phyloP scores from a whole-genome alignment of 2,329 filamentous ascomycete genomes.

The Tolypocladium ovalisporum region DNA sequence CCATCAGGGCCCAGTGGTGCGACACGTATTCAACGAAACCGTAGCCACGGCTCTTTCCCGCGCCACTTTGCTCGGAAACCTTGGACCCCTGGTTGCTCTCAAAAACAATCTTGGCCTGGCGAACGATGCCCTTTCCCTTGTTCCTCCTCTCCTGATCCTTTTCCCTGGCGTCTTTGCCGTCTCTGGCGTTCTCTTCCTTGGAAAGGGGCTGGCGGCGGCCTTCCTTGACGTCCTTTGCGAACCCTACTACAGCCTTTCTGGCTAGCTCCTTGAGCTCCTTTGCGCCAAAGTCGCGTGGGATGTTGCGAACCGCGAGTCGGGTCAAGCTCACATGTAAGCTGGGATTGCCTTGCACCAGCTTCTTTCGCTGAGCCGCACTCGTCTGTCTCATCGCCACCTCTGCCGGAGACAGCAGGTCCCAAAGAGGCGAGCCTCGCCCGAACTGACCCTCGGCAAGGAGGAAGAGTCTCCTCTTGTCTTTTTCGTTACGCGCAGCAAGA shows the following conservation, averaged over 20 bases:
- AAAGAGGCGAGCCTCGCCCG: conserved; percentile 63
- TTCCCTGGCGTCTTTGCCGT: conserved; percentile 67
- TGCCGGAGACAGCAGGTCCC: conserved; percentile 61
- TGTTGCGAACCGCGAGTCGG: conserved; percentile 81
- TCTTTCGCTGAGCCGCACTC: conserved; percentile 77
- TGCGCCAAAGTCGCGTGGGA: conserved; percentile 70
- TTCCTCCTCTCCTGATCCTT: conserved; percentile 70
- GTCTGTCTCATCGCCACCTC: conserved; percentile 84
- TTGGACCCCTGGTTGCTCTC: conserved; percentile 81
- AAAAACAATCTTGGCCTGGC: conserved; percentile 90
- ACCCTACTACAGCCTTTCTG: conserved; percentile 84
- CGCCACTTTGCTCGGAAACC: conserved; percentile 64
- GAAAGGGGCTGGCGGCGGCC: conserved; percentile 68
- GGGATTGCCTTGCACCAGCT: conserved; percentile 83
- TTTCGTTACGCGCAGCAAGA: conserved; percentile 52
- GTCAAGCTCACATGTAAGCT: conserved; percentile 81
- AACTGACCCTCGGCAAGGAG: conserved; percentile 82
- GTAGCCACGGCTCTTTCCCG: conserved; percentile 80
- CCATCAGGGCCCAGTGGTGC: conserved; percentile 91
- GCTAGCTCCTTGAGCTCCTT: conserved; percentile 89
- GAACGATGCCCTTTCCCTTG: conserved; percentile 78
- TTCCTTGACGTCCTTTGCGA: conserved; percentile 78
- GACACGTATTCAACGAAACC: conserved; percentile 96
- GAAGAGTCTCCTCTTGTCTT: conserved; percentile 84
- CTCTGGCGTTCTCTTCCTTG: conserved; percentile 78